Percentiles rank a stretch among this genome's conserved stretches.
phyloP scores from a whole-genome alignment of 1,284 basidiomycete genomes.

The Apiotrichum porosum region DNA sequence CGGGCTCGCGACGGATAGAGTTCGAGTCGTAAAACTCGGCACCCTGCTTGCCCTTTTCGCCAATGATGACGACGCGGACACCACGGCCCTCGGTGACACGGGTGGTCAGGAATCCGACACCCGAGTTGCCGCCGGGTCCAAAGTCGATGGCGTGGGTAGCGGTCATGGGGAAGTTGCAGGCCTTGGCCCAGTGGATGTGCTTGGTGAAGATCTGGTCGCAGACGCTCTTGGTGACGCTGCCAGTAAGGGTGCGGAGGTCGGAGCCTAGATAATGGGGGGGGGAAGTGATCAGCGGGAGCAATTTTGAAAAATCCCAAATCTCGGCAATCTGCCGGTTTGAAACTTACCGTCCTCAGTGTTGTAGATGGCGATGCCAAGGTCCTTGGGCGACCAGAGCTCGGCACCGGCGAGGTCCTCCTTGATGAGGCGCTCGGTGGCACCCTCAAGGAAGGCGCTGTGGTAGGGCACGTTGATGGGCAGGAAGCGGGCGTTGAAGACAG shows the following conservation, averaged over 20 bases:
- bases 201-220: conserved; percentile 89
- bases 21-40: conserved; percentile 74
- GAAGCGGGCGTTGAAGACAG: conserved; percentile 89
- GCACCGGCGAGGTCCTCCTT: conserved; percentile 68
- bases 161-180: conserved; percentile 77
- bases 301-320: conserved; percentile 12
- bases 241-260: conserved; percentile 64
- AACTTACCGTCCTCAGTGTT: conserved; percentile 82
- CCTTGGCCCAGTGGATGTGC: conserved; percentile 88
- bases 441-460: conserved; percentile 81
- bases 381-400: conserved; percentile 72
- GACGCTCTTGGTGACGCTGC: conserved; percentile 72
- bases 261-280: conserved; percentile 58
- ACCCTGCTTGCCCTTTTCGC: conserved; percentile 77
- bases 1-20: conserved; percentile 69
- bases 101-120: conserved; percentile 85
- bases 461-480: conserved; percentile 91
- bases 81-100: conserved; percentile 90
- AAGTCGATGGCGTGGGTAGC: conserved; percentile 96
- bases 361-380: conserved; percentile 79
- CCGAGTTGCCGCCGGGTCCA: conserved; percentile 88
- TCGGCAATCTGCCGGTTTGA: conserved; percentile 5
- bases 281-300: conserved; percentile 11
- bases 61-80: conserved; percentile 77
- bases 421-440: conserved; percentile 69